Percentiles rank a stretch among this genome's conserved stretches.
These are phyloP conservation scores for Aspergillus spinulosporus DNA, from an alignment of 2,329 filamentous ascomycete genomes.

Conservation along the genomic window DNA sequence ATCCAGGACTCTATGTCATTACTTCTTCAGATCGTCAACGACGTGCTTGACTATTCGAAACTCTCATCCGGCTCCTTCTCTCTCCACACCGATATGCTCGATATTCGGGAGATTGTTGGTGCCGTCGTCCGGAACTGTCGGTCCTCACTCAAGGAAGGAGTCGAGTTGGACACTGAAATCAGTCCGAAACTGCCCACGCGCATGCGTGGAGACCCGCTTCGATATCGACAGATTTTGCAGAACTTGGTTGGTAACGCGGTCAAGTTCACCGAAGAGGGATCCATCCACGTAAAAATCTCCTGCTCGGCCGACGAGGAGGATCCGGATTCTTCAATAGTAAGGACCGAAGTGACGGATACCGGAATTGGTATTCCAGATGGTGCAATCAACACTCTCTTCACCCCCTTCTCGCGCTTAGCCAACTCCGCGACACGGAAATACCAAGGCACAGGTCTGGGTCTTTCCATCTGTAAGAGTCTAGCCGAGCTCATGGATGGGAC, in stretches of 20 bases:
- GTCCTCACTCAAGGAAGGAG: conserved; percentile 48
- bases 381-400: conserved; percentile 53
- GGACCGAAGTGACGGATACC: conserved; percentile 55
- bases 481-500: conserved; percentile 59
- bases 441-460: conserved; percentile 58
- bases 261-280: conserved; percentile 62
- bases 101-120: conserved; percentile 45
- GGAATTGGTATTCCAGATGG: conserved; percentile 55
- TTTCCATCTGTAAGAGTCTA: conserved; percentile 60
- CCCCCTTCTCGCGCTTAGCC: conserved; percentile 58
- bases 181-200: conserved; percentile 51
- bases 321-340: conserved; percentile 45
- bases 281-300: conserved; percentile 49
- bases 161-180: conserved; percentile 49
- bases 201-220: conserved; percentile 58
- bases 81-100: conserved; percentile 55
- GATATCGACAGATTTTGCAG: conserved; percentile 63
- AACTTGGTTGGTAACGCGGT: conserved; percentile 62
- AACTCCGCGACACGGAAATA: conserved; percentile 54
- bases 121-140: conserved; percentile 55
- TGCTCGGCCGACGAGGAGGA: conserved; percentile 46
- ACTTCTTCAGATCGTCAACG: conserved; percentile 63
- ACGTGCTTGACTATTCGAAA: conserved; percentile 68
- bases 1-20: conserved; percentile 62
- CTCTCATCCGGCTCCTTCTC: conserved; percentile 61